Evolutionary conservation across 768 basidiomycete species (phyloP).

Genomic region (Auriscalpium microsporum): DNA sequence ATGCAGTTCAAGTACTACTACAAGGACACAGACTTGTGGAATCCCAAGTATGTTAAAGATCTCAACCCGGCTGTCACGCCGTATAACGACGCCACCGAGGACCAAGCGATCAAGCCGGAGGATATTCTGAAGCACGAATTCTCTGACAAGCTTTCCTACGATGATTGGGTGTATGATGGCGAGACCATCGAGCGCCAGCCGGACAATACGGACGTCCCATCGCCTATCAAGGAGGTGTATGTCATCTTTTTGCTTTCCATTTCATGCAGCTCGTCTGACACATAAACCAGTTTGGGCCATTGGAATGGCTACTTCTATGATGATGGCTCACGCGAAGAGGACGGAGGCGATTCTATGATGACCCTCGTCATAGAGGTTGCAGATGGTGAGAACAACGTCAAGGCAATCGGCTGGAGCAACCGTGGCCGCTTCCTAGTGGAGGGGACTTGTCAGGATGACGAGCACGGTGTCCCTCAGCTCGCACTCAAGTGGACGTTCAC

Average conservation of each 20-base stretch:
- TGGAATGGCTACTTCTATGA: background rate
- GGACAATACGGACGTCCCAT: background rate
- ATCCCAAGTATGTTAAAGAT: background rate
- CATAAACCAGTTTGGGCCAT: background rate
- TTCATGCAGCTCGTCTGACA: background rate
- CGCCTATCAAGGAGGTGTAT: background rate
- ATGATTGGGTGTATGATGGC: background rate
- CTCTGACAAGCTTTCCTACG: background rate
- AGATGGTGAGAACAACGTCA: slow-evolving; percentile 2
- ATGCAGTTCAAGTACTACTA: background rate
- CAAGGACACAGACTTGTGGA: background rate
- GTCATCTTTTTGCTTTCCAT: background rate
- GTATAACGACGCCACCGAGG: background rate
- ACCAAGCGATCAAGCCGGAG: background rate
- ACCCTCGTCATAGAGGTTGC: slow-evolving; percentile 4
- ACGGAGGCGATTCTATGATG: slow-evolving; percentile 1
- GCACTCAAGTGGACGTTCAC: slow-evolving; percentile 11
- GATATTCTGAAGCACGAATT: background rate
- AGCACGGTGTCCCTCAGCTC: slow-evolving; percentile 8
- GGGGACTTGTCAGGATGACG: slow-evolving; percentile 10
- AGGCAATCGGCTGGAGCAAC: slow-evolving; percentile 4
- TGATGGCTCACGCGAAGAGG: background rate
- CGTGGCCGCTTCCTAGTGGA: slow-evolving; percentile 10
- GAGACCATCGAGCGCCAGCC: background rate
- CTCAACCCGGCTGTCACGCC: background rate